Evolutionary conservation across 116 monocot species (phyloP).

Genomic region (Phalaenopsis hybrid): DNA sequence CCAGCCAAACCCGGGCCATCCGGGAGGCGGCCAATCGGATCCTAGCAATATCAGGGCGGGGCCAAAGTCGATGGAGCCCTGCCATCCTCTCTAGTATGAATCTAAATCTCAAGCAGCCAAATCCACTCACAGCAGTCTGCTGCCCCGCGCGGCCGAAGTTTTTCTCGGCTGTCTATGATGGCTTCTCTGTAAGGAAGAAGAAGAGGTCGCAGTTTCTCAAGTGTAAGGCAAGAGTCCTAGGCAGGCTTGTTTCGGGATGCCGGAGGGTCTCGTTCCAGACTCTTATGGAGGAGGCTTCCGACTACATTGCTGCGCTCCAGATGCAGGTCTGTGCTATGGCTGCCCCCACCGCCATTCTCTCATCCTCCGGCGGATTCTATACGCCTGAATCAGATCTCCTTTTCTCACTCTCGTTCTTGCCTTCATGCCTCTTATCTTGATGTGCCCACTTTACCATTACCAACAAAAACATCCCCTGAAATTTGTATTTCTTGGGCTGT

Average conservation of each 20-base stretch:
- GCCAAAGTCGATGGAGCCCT: conserved; percentile 29
- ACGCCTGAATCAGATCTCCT: background rate
- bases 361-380: background rate
- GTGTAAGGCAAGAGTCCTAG: conserved; percentile 46
- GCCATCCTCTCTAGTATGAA: conserved; percentile 23
- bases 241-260: conserved; percentile 68
- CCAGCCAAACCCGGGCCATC: conserved; percentile 11
- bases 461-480: no score
- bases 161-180: no score
- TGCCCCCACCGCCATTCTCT: conserved; percentile 25
- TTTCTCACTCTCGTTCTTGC: no score
- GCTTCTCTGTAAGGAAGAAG: background rate
- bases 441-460: no score
- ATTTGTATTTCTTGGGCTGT: no score
- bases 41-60: conserved; percentile 8
- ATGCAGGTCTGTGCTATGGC: conserved; percentile 82
- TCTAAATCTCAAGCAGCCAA: conserved; percentile 20
- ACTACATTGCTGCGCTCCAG: conserved; percentile 87
- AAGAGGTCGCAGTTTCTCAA: conserved; percentile 20
- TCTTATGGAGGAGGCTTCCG: conserved; percentile 62
- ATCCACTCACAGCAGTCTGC: conserved; percentile 6
- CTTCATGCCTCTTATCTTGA: no score
- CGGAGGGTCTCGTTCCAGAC: conserved; percentile 51
- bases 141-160: background rate
- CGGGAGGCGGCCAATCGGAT: conserved; percentile 23